Percentiles rank a stretch among this genome's conserved stretches.
These are phyloP conservation scores for Cryptosporidium xiaoi DNA, from an alignment of 169 alveolate genomes.

Conservation along the genomic window DNA sequence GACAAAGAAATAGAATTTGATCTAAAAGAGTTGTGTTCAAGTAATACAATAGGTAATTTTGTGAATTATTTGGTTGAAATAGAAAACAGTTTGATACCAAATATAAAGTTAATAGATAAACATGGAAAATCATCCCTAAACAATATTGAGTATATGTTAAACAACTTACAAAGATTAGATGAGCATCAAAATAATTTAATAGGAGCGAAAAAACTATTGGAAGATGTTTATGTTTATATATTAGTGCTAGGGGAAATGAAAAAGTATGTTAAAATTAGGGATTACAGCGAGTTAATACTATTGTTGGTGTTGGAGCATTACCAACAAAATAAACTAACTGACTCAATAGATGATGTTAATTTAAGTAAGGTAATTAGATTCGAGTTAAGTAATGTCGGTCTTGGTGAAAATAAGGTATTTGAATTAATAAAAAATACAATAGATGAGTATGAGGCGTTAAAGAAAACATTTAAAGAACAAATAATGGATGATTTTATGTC, in stretches of 20 bases:
- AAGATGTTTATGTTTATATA: not conserved
- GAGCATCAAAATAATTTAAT: conserved; percentile 11
- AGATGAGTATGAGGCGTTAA: not conserved
- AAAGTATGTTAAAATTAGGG: not conserved
- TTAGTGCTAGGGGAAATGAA: conserved; percentile 3
- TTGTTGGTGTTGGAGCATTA: not conserved
- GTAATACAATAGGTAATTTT: not conserved
- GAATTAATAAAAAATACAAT: not conserved
- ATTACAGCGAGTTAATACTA: conserved; percentile 22
- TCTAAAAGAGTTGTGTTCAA: conserved; percentile 13
- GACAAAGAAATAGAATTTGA: conserved; percentile 27
- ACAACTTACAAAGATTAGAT: conserved; percentile 24
- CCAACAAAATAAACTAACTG: not conserved
- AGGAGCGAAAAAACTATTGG: conserved; percentile 2
- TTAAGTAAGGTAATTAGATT: not conserved
- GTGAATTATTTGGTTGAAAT: not conserved
- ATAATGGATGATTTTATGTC: conserved; percentile 52
- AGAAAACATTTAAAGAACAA: conserved; percentile 14
- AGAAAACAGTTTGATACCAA: conserved; percentile 35
- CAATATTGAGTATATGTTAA: conserved; percentile 10
- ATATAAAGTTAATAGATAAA: conserved; percentile 1
- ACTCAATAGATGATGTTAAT: not conserved
- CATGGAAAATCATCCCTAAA: not conserved
- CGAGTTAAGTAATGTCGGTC: not conserved
- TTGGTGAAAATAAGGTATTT: not conserved